Evolutionary conservation across 305 asterid species (phyloP).

Genomic region (Solanum hybrid): DNA sequence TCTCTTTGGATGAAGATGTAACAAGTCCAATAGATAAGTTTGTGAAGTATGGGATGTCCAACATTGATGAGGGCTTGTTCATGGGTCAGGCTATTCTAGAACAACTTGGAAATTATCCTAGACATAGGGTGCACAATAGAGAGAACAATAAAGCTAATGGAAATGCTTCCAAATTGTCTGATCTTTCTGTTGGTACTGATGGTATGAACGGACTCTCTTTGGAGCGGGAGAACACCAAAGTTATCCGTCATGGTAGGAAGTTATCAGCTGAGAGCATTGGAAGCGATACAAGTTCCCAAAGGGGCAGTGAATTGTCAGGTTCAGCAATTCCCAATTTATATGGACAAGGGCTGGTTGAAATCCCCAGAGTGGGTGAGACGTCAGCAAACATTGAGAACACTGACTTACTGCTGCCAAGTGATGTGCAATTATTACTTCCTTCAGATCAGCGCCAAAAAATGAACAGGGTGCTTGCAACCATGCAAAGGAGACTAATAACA

Average conservation of each 20-base stretch:
- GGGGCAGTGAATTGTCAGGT: slow-evolving; percentile 51
- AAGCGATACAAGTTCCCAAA: slow-evolving; percentile 62
- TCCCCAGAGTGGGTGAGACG: slow-evolving; percentile 34
- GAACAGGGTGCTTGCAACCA: slow-evolving; percentile 57
- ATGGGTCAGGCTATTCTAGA: slow-evolving; percentile 95
- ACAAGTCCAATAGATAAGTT: slow-evolving; percentile 77
- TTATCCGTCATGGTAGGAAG: slow-evolving; percentile 48
- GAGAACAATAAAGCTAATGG: slow-evolving; percentile 36
- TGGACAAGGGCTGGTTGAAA: slow-evolving; percentile 40
- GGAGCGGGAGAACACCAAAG: slow-evolving; percentile 26
- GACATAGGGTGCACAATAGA: slow-evolving; percentile 39
- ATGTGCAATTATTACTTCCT: slow-evolving; percentile 63
- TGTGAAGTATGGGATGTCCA: slow-evolving; percentile 85
- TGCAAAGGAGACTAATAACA: slow-evolving; percentile 70
- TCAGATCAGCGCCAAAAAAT: slow-evolving; percentile 75
- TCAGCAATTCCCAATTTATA: slow-evolving; percentile 32
- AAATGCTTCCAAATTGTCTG: slow-evolving; percentile 49
- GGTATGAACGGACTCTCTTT: slow-evolving; percentile 25
- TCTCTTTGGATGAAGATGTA: slow-evolving; percentile 54
- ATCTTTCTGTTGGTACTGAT: slow-evolving; percentile 28
- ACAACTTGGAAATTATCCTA: slow-evolving; percentile 74
- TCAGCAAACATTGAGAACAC: slow-evolving; percentile 32
- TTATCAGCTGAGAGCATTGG: slow-evolving; percentile 68
- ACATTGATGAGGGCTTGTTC: slow-evolving; percentile 91
- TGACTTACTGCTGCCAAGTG: slow-evolving; percentile 53